Evolutionary conservation across 495 filamentous ascomycete species (phyloP), one percentile per base, ranked within the genome.

Genomic region (Penicillium goetzii): DNA sequence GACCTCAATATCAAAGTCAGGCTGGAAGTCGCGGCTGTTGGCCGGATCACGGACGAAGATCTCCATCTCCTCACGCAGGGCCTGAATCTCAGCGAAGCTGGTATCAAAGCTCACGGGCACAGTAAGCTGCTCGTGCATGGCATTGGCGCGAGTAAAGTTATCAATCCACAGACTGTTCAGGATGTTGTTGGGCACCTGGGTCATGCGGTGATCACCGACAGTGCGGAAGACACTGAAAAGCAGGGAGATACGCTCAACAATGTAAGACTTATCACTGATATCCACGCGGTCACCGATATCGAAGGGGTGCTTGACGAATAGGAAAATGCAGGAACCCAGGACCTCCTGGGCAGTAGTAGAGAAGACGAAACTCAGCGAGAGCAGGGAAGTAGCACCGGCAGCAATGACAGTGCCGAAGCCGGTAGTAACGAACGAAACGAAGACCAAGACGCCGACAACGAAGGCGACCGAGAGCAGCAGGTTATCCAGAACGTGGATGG

Each of bases 221-320:
- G 88, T 87, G 58, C 89, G 91, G 81, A 99, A 97, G 62, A 97
- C 87, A n/a, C 91, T 93, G 79, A 89, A 99, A 9, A 99, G 85
- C 19, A 99, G 84, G 7, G 92, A 96, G 66, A 99, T 98, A 72
- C 94, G 92, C 77, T 97, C 92, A 23, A 99, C 94, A 9, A 90
- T 78, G 59, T 95, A 85, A 68, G 89, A 85, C 68, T 91, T 85
- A 58, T 68, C 63, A 21, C 79, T 79, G 66, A 99, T 88, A 68
- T 97, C 92, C 36, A 98, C 90, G 23, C 95, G 91, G 72, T 99
- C 95, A 43, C 95, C 92, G 26, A 97, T 92, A 73, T 99, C 95
- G 73, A 85, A 92, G 1, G 89, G 93, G 68, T 97, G 95, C 78
- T 99, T 99, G 83, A 97, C 91, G 71, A 99, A 98, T 7, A 99